Base-by-base conservation (phyloP, 371 early-diverging fungal genomes). In the Syncephalis fuscata region DNA sequence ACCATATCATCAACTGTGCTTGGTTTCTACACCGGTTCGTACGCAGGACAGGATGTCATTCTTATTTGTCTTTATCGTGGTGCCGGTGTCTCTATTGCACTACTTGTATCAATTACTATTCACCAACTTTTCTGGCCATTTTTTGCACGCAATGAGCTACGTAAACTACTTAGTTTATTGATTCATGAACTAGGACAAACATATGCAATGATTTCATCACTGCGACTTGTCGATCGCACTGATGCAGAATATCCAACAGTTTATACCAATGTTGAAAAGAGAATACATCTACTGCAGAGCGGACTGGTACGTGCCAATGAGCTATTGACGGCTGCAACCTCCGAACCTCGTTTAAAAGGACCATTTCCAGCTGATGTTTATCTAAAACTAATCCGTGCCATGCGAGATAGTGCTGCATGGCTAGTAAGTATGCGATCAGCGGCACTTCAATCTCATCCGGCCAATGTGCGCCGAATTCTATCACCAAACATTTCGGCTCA, bases 111-210 rank as follows among this genome's bases (percentile, higher is more conserved):
- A 1, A 56, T 75, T 8, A 46, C 65, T 11, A 55, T 78, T 27
- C 68, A 71, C 44, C 67, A 72, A 46, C 25, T 68, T 27, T 49
- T 78, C 0, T 78, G 76, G 76, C 78, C 78, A 14, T 75, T 71
- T 53, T 57, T 73, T 15, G 78, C 78, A 1, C 63, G 74, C 20
- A 68, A 66, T 37, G 69, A 70, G 39, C 60, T 73, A 20, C 65
- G 75, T 16, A 75, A 70, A 48, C 64, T 70, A 46, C 55, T 64
- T 23, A 57, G 59, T 0, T 14, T 46, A 15, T 21, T 61, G 5
- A 56, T 64, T 19, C 48, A 57, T n/a, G 51, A 61, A 27, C 50
- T 61, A n/a, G 64, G 64, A 17, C 32, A 32, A 11, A 38, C 54
- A 15, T 63, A 58, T 51, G 60, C 60, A 1, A 32, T 32, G 11